A percentile compares a stretch with the other conserved stretches of the same genome.
Evolutionary conservation across 495 filamentous ascomycete species (phyloP).

Genomic region (Hypoxylon rickii): DNA sequence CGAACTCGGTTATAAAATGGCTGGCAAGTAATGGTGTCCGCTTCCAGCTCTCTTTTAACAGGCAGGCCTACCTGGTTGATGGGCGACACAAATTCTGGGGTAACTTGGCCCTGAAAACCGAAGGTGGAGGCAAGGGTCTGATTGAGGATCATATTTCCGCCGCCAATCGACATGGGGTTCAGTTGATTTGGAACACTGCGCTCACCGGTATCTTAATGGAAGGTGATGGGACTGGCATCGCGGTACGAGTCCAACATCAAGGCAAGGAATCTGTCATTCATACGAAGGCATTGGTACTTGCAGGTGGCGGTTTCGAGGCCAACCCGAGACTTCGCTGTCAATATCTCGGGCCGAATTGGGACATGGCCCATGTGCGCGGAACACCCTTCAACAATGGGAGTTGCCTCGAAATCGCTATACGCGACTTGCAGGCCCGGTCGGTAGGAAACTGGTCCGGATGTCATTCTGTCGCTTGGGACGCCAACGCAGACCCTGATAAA

Average conservation of each 20-base stretch:
- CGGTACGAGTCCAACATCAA: not conserved
- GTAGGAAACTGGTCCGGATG: conserved; percentile 66
- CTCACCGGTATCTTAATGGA: not conserved
- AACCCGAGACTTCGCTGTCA: conserved; percentile 57
- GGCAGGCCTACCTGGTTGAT: conserved; percentile 62
- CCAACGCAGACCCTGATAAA: conserved; percentile 52
- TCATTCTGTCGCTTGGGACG: conserved; percentile 66
- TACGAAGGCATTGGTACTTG: conserved; percentile 49
- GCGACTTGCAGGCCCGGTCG: conserved; percentile 52
- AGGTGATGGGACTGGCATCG: not conserved
- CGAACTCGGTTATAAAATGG: conserved; percentile 57
- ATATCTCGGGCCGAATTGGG: conserved; percentile 66
- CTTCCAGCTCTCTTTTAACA: conserved; percentile 63
- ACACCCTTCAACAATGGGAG: conserved; percentile 66
- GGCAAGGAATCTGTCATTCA: not conserved
- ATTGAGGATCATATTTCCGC: conserved; percentile 52
- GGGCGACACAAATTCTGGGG: conserved; percentile 66
- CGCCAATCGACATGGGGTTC: conserved; percentile 47
- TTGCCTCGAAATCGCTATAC: conserved; percentile 49
- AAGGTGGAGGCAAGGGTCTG: conserved; percentile 56
- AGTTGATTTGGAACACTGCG: not conserved
- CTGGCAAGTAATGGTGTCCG: conserved; percentile 54
- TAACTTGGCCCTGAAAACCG: conserved; percentile 58
- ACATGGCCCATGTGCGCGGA: conserved; percentile 61
- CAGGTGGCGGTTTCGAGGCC: conserved; percentile 66